phyloP scores from a whole-genome alignment of 768 basidiomycete species.

The Rhizopogon vesiculosus region DNA sequence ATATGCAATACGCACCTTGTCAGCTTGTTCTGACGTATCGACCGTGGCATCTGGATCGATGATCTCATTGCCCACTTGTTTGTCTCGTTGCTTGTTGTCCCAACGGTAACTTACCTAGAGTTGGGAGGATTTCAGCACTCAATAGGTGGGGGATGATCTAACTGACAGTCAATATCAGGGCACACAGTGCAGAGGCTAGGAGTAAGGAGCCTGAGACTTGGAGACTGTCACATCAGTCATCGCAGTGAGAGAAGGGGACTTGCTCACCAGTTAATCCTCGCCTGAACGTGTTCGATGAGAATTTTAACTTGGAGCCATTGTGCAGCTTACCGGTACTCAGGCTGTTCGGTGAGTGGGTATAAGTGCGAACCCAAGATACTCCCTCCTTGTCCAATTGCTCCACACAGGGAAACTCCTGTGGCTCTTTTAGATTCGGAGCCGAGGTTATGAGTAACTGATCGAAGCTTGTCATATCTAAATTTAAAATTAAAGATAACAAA shows the following conservation, averaged over 20 bases:
- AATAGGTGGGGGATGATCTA: slow-evolving; percentile 24
- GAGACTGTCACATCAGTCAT: background rate
- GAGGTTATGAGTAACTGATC: slow-evolving; percentile 55
- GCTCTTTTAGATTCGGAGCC: slow-evolving; percentile 68
- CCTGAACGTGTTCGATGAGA: background rate
- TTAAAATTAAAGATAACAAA: slow-evolving; percentile 5
- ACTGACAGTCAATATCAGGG: slow-evolving; percentile 47
- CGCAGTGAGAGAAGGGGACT: background rate
- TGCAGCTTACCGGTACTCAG: slow-evolving; percentile 51
- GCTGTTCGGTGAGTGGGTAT: slow-evolving; percentile 53
- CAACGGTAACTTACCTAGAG: slow-evolving; percentile 56
- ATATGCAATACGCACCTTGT: slow-evolving; percentile 39
- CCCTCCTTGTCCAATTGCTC: slow-evolving; percentile 69
- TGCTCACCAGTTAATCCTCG: background rate
- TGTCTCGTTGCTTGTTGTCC: slow-evolving; percentile 55
- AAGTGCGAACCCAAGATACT: slow-evolving; percentile 62
- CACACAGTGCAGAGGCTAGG: slow-evolving; percentile 54
- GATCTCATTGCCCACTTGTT: slow-evolving; percentile 41
- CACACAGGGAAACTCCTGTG: slow-evolving; percentile 63
- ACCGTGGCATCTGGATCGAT: slow-evolving; percentile 38
- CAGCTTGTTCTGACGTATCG: slow-evolving; percentile 59
- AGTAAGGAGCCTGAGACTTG: slow-evolving; percentile 22
- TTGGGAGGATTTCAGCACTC: slow-evolving; percentile 20
- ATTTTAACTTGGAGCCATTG: background rate
- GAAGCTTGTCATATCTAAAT: background rate